Evolutionary conservation across 2,329 filamentous ascomycete species (phyloP), one percentile per base, ranked within the genome.

Genomic region (Lachnellula subtilissima): DNA sequence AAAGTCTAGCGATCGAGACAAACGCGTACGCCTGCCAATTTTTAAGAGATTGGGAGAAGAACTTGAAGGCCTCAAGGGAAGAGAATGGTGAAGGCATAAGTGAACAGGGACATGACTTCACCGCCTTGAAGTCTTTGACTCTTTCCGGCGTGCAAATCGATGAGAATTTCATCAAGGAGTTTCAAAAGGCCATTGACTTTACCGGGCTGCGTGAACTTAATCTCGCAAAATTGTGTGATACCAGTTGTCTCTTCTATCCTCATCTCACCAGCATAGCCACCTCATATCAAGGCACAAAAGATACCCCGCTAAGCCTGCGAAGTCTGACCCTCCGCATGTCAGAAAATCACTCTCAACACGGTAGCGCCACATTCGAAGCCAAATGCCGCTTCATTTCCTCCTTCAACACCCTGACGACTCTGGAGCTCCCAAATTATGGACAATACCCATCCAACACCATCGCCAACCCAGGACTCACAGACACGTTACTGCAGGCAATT

Each of bases 311-410:
- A 4, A 51, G 39, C 28, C 17, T 55, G 39, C 53, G 40, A 11
- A 51, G 14, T 5, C 32, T 55, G 39, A 37, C 15, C 9, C 11
- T 50, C 4, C 11, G 39, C 5, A 39, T 55, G 47, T 43, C 39
- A 22, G 6, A 15, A 17, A 5, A 23, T 8, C 25, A 3, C 2
- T 3, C 12, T 8, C 47, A 39, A 46, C 28, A 47, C 9, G 22
- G 39, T 6, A 39, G 17, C 2, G n/a, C 28, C 3, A 19, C 3
- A 12, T 50, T 51, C 25, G 17, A 32, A 19, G 35, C 48, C 28
- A 55, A 55, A 32, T 55, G 40, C 32, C 48, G 35, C 12, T 55
- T 51, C 28, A 32, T 55, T 19, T 39, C 48, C 11, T 55, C 53
- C 19, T 50, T 55, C 19, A 22, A 50, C 48, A 55, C 53, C 5